These are phyloP conservation scores for Lodderomyces elongisporus DNA, from an alignment of 1,139 yeast species.

Conservation along the genomic window DNA sequence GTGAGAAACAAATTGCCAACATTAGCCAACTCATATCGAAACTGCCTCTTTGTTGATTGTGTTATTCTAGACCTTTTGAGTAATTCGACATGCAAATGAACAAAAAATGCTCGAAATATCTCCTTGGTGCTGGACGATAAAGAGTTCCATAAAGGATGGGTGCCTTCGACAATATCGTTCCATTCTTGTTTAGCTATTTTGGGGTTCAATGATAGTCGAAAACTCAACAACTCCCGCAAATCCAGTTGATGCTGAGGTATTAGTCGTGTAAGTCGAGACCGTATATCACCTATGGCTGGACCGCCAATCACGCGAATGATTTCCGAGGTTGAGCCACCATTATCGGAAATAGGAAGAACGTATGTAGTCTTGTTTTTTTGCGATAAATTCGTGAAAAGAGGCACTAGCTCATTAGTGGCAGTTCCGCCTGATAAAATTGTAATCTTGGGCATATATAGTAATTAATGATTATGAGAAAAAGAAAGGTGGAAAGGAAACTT, in stretches of 20 bases:
- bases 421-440: conserved; percentile 71
- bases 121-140: conserved; percentile 65
- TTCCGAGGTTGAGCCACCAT: conserved; percentile 94
- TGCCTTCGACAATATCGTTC: conserved; percentile 74
- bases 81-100: conserved; percentile 75
- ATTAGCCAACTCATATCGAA: conserved; percentile 71
- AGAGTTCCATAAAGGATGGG: conserved; percentile 62
- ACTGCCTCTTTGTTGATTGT: conserved; percentile 45
- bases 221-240: conserved; percentile 49
- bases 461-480: neutral
- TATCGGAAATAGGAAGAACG: conserved; percentile 81
- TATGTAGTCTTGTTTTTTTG: conserved; percentile 43
- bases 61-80: conserved; percentile 59
- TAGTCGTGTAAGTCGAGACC: conserved; percentile 75
- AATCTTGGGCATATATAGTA: conserved; percentile 16
- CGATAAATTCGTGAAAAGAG: conserved; percentile 40
- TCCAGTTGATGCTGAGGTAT: conserved; percentile 48
- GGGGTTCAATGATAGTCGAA: conserved; percentile 54
- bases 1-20: conserved; percentile 81
- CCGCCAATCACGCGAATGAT: conserved; percentile 87
- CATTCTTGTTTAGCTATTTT: conserved; percentile 63
- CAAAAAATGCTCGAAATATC: conserved; percentile 69
- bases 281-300: conserved; percentile 89
- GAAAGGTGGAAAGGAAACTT: neutral
- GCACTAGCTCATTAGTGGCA: conserved; percentile 62